Percentiles rank a stretch among this genome's conserved stretches.
Conservation (phyloP, 768 basidiomycete species). For the Russula olivacea region DNA sequence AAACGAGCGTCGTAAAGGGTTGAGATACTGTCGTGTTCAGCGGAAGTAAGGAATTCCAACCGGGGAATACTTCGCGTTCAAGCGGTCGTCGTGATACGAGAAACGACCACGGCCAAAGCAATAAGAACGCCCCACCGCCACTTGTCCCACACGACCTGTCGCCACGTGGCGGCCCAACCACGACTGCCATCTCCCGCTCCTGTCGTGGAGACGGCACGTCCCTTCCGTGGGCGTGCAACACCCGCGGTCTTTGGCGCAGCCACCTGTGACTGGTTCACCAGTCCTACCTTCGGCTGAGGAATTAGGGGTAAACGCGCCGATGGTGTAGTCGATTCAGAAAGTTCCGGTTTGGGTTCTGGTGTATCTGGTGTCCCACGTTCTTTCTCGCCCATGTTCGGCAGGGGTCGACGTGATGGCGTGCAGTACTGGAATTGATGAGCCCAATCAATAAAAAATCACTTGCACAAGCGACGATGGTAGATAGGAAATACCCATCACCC, state of each 20-base stretch:
- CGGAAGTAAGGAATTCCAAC: neutral
- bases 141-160: slow-evolving; percentile 70
- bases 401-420: slow-evolving; percentile 53
- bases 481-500: slow-evolving; percentile 1
- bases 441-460: slow-evolving; percentile 16
- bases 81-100: slow-evolving; percentile 55
- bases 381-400: slow-evolving; percentile 91
- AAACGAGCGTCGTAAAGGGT: slow-evolving; percentile 23
- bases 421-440: slow-evolving; percentile 54
- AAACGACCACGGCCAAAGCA: slow-evolving; percentile 70
- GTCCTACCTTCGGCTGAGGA: slow-evolving; percentile 26
- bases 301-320: slow-evolving; percentile 20
- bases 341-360: slow-evolving; percentile 10
- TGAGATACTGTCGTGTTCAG: slow-evolving; percentile 8
- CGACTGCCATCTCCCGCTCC: slow-evolving; percentile 28
- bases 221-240: slow-evolving; percentile 22
- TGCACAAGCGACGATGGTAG: neutral
- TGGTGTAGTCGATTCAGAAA: slow-evolving; percentile 23
- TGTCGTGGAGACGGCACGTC: slow-evolving; percentile 21
- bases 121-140: slow-evolving; percentile 81
- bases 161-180: slow-evolving; percentile 58
- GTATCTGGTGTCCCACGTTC: slow-evolving; percentile 51
- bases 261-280: slow-evolving; percentile 4
- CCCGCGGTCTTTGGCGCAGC: slow-evolving; percentile 11
- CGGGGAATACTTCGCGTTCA: slow-evolving; percentile 5